A percentile compares a stretch with the other conserved stretches of the same genome.
Conservation (phyloP, 768 basidiomycete genomes). For the Psilocybe subaeruginosa region DNA sequence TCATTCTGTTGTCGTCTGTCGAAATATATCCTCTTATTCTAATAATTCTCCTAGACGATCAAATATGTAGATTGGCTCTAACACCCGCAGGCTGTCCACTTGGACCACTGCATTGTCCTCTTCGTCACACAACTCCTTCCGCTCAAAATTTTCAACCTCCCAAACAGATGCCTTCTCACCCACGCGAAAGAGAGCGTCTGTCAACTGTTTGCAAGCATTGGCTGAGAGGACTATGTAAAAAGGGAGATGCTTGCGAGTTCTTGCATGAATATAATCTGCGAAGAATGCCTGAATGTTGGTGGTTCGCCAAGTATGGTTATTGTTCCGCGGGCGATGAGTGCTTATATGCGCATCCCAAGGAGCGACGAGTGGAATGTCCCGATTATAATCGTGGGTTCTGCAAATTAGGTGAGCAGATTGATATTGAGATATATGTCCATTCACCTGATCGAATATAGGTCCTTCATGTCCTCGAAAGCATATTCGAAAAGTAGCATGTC, state of each 20-base stretch:
- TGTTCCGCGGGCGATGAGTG: constrained; percentile 98
- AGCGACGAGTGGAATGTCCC: constrained; percentile 89
- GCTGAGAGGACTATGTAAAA: constrained; percentile 97
- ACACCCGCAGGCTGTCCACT: constrained; percentile 88
- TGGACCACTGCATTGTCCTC: constrained; percentile 88
- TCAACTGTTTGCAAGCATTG: constrained; percentile 99
- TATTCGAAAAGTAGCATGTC: constrained; percentile 88
- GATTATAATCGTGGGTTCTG: constrained; percentile 97
- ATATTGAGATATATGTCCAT: neutral
- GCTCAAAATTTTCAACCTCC: constrained; percentile 89
- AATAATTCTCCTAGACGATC: constrained; percentile 66
- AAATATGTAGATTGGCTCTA: constrained; percentile 88
- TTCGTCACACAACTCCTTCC: constrained; percentile 90
- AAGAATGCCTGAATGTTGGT: constrained; percentile 99
- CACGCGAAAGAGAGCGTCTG: constrained; percentile 79
- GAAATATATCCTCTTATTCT: neutral
- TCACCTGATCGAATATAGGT: constrained; percentile 45
- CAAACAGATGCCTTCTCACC: constrained; percentile 80
- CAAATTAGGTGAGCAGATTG: constrained; percentile 72
- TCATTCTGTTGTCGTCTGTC: constrained; percentile 30
- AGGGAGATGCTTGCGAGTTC: constrained; percentile 97
- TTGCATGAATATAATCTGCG: constrained; percentile 98
- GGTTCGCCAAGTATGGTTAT: constrained; percentile 97
- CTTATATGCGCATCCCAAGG: constrained; percentile 93
- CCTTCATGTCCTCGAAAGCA: constrained; percentile 91